Base-by-base conservation (phyloP, 23 red algal genomes). In the Agarophyton chilense region DNA sequence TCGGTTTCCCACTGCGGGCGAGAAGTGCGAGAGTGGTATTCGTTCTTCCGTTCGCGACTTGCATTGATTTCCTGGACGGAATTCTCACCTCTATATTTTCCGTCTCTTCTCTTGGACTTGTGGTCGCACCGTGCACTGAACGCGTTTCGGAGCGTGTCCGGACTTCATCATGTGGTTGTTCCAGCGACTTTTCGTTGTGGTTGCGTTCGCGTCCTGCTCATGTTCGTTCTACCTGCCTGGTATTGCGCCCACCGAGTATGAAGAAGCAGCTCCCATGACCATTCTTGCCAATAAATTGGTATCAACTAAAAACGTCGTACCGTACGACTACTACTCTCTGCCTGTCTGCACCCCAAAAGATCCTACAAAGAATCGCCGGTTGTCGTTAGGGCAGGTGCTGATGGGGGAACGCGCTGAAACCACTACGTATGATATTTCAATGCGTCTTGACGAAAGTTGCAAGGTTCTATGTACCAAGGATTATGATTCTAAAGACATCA, bases 301-400 rank as follows among this genome's bases (percentile, higher is more conserved):
- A 17, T 98, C 96, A 16, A 51, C 79, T 26, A 89, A 81, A 33
- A 95, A 93, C 65, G 75, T 92, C 50, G 42, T 98, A 4, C 96
- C 96, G 17, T 98, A 93, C 67, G 83, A 93, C 66, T 98, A 91
- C 80, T 98, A 98, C 64, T 90, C 91, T 31, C 68, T 98, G 10
- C 92, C 92, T 25, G 79, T 98, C 29, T 98, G 96, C 67, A 65
- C 74, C 25, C 89, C 95, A 1, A 57, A 73, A 36, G 82, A 87
- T 58, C 51, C 54, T 5, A 22, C 39, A 19, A 65, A 84, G 74
- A 94, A 55, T 60, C 43, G 71, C 41, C 77, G 73, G 12, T 68
- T 89, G 3, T 95, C 79, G 21, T 38, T 98, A 24, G 96, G 96
- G 1, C 76, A 98, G 78, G 63, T 98, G 16, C 85, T 98, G 28